A percentile compares a stretch with the other conserved stretches of the same genome.
Evolutionary conservation across 805 yeast species (phyloP).

Genomic region (Nakazawaea wickerhamii): DNA sequence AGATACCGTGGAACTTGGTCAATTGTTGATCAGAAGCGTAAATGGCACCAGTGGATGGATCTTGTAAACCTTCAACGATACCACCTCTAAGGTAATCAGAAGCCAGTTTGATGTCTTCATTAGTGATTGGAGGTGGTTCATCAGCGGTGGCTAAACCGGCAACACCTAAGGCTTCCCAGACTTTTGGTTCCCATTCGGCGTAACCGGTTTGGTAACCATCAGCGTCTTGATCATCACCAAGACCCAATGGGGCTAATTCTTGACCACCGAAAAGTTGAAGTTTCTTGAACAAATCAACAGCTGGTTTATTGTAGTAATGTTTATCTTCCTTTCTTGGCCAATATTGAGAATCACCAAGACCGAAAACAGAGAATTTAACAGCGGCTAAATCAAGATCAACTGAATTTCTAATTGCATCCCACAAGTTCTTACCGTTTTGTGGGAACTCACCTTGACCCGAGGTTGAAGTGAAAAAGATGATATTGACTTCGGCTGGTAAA

Average conservation of each 20-base stretch:
- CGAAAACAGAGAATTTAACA: slow-evolving; percentile 59
- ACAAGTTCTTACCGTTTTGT: slow-evolving; percentile 69
- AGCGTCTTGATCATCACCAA: slow-evolving; percentile 97
- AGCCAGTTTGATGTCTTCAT: slow-evolving; percentile 89
- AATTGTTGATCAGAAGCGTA: slow-evolving; percentile 87
- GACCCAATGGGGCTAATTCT: slow-evolving; percentile 67
- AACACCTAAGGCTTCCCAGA: slow-evolving; percentile 90
- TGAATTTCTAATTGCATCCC: slow-evolving; percentile 65
- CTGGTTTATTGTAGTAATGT: slow-evolving; percentile 91
- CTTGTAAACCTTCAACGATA: slow-evolving; percentile 78
- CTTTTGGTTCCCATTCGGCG: slow-evolving; percentile 72
- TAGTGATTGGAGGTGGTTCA: slow-evolving; percentile 85
- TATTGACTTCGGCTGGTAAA: slow-evolving; percentile 61
- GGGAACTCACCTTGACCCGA: slow-evolving; percentile 89
- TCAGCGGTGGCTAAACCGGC: slow-evolving; percentile 77
- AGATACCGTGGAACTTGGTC: slow-evolving; percentile 96
- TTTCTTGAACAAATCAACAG: slow-evolving; percentile 63
- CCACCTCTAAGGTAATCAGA: slow-evolving; percentile 91
- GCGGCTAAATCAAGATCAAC: slow-evolving; percentile 58
- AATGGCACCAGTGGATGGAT: slow-evolving; percentile 84
- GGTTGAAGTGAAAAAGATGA: slow-evolving; percentile 66
- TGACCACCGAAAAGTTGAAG: slow-evolving; percentile 68
- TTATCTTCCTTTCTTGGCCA: slow-evolving; percentile 98
- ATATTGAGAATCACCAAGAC: slow-evolving; percentile 78
- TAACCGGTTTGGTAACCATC: slow-evolving; percentile 94